Evolutionary conservation across 2,329 filamentous ascomycete genomes (phyloP), one percentile per base, ranked within the genome.

Genomic region (Fusarium sambucinum): DNA sequence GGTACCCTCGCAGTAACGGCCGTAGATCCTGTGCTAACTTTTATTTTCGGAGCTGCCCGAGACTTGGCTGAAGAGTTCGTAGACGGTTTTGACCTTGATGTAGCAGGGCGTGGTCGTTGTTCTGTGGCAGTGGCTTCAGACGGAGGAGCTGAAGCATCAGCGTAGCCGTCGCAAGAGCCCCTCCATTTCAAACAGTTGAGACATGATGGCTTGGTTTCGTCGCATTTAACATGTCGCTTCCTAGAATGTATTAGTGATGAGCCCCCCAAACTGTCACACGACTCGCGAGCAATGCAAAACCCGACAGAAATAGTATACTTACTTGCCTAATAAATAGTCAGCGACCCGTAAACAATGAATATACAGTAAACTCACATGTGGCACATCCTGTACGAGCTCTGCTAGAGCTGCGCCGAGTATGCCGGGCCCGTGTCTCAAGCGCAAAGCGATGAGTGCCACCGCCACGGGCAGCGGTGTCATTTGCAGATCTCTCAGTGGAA

Each of bases 161-260:
- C 54, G 44, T 80, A 81, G 13, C 77, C 74, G 29, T 79, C 76
- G 47, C 80, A 81, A 53, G 79, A 77, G n/a, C 80, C 80, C 50
- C 76, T 73, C 76, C 79, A 81, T 69, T 79, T 81, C 56, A 81
- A 71, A 56, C 80, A 82, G 47, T 80, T 82, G 33, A 78, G 73
- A 60, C 80, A 82, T 7, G 78, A 75, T 19, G 80, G 80, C 37
- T 78, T 77, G 25, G 78, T 78, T 67, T 82, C 80, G 48, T 82
- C 80, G 56, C 80, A 82, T 68, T 82, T 82, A 37, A 82, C 77
- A 63, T 81, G 80, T 21, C 80, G 79, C 54, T 80, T 80, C 53
- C 79, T 80, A 42, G 7, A 33, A 19, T 6, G 19, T 60, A 55
- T 72, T 57, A 70, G 66, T 56, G 38, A 9, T 23, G 21, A 12